Percentiles rank a stretch among this genome's conserved stretches.
These are phyloP conservation scores for Intubia oerlemansii DNA, from an alignment of 2,329 filamentous ascomycete species.

Conservation along the genomic window DNA sequence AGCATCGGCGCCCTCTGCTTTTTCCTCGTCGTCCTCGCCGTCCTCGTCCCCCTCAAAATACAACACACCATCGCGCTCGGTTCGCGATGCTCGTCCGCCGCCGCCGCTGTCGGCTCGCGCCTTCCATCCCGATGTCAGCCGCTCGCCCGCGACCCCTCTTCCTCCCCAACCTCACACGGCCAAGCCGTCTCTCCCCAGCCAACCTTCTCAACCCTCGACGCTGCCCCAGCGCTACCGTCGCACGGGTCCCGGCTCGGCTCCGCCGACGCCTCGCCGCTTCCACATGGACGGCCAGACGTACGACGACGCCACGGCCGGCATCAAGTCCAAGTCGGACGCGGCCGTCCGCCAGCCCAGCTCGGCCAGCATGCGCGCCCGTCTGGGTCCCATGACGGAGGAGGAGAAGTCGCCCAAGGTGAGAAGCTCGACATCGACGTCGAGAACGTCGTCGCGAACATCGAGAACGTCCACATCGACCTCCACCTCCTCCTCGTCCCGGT, in stretches of 20 bases:
- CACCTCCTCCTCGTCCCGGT: background rate
- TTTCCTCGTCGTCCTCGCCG: too few species aligned
- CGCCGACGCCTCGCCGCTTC: background rate
- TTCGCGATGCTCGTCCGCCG: too few species aligned
- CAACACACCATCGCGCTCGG: too few species aligned
- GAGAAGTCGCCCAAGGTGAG: background rate
- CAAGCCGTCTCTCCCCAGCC: background rate
- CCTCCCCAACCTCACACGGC: background rate
- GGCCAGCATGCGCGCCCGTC: background rate
- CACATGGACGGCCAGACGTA: slow-evolving; percentile 2
- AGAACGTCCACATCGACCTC: too few species aligned
- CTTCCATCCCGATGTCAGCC: too few species aligned
- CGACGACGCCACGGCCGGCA: background rate
- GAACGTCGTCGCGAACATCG: background rate
- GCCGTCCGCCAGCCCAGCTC: background rate
- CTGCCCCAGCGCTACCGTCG: too few species aligned
- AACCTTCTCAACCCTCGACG: too few species aligned
- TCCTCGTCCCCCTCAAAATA: too few species aligned
- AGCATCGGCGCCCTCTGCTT: too few species aligned
- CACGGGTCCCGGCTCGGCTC: too few species aligned
- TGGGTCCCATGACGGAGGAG: background rate
- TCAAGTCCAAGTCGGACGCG: background rate
- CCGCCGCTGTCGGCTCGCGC: background rate
- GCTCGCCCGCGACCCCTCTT: too few species aligned
- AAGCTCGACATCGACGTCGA: background rate